These are phyloP conservation scores for Colletotrichum cuscutae DNA, from an alignment of 2,329 filamentous ascomycete species.

Conservation along the genomic window DNA sequence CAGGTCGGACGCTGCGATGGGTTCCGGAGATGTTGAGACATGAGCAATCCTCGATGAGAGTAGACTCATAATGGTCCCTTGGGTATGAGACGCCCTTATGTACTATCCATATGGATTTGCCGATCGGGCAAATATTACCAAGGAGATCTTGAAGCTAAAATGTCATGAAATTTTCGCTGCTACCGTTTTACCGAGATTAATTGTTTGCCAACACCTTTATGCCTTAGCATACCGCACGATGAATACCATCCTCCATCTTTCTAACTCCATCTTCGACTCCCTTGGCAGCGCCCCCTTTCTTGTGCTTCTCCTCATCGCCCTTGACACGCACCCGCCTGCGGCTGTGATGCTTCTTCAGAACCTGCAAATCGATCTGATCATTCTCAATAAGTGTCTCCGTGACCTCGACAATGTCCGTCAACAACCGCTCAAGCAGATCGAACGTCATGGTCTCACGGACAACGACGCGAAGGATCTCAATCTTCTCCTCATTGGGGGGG, in stretches of 20 bases:
- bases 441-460: slow-evolving; percentile 75
- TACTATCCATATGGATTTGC: too few species aligned
- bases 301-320: slow-evolving; percentile 26
- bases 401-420: slow-evolving; percentile 68
- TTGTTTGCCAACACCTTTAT: too few species aligned
- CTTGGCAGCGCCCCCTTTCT: slow-evolving; percentile 13
- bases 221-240: slow-evolving; percentile 43
- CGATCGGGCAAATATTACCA: not conserved
- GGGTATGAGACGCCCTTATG: too few species aligned
- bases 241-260: slow-evolving; percentile 41
- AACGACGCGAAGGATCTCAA: slow-evolving; percentile 74
- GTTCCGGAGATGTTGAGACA: too few species aligned
- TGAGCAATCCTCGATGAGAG: too few species aligned
- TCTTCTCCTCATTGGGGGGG: slow-evolving; percentile 69
- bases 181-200: not conserved
- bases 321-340: slow-evolving; percentile 21
- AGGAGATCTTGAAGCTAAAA: not conserved
- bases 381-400: slow-evolving; percentile 68
- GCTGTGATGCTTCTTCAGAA: slow-evolving; percentile 29
- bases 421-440: slow-evolving; percentile 72
- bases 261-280: slow-evolving; percentile 5
- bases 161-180: not conserved
- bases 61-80: too few species aligned
- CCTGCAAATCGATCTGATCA: slow-evolving; percentile 35
- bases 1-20: not conserved